Evolutionary conservation across 192 early-diverging fungal genomes (phyloP).

Genomic region (Backusella sp.): DNA sequence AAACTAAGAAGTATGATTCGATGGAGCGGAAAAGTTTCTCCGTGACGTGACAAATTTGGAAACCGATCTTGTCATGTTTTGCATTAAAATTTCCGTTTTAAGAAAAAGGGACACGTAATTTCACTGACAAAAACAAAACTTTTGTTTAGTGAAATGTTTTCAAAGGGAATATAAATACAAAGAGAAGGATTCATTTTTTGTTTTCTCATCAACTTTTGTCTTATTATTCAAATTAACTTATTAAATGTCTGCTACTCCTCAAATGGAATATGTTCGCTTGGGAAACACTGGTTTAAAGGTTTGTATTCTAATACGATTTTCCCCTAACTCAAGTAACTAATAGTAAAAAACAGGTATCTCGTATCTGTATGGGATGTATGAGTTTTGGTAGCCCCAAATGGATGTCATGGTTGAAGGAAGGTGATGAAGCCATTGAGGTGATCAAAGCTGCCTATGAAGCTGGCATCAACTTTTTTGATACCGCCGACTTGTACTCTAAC

Average conservation of each 20-base stretch:
- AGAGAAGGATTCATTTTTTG: no score
- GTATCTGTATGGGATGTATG: conserved; percentile 53
- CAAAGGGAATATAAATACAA: no score
- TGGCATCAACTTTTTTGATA: conserved; percentile 83
- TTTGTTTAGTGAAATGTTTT: no score
- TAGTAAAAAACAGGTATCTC: conserved; percentile 29
- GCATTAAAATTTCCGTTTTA: no score
- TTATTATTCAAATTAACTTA: no score
- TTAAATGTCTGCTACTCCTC: background rate
- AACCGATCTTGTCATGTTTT: no score
- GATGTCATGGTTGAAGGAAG: conserved; percentile 43
- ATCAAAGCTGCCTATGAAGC: conserved; percentile 60
- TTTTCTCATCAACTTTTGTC: no score
- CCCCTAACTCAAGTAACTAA: background rate
- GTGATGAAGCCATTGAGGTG: conserved; percentile 37
- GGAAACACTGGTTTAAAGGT: conserved; percentile 73
- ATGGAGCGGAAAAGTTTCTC: no score
- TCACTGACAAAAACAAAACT: no score
- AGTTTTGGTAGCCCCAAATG: conserved; percentile 38
- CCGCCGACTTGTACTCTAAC: conserved; percentile 48
- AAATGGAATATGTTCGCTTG: conserved; percentile 75
- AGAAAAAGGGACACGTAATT: no score
- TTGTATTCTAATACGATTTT: conserved; percentile 18
- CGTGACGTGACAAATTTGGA: no score
- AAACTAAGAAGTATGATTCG: no score